Conservation (phyloP, 768 basidiomycete genomes). For the Austroboletus eburneus region DNA sequence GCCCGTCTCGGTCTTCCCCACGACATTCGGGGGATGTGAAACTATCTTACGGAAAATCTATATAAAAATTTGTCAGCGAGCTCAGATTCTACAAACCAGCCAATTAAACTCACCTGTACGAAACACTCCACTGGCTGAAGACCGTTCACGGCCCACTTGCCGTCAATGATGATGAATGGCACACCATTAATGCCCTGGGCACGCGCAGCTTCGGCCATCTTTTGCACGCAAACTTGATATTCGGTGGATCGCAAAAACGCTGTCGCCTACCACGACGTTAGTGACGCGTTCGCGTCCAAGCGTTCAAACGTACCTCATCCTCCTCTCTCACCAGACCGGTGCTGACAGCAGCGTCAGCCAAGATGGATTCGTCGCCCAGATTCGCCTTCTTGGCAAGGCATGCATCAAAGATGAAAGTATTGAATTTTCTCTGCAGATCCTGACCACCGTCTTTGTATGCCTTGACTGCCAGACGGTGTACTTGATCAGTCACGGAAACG, state of each 20-base stretch:
- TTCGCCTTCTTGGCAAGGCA: slow-evolving; percentile 36
- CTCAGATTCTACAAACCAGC: too few relatives aligned
- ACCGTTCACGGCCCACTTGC: slow-evolving; percentile 43
- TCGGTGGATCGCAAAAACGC: slow-evolving; percentile 38
- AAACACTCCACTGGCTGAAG: slow-evolving; percentile 40
- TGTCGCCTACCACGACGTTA: slow-evolving; percentile 25
- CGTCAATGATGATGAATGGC: slow-evolving; percentile 46
- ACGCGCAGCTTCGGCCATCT: slow-evolving; percentile 36
- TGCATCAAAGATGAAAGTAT: slow-evolving; percentile 36
- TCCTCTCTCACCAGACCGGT: slow-evolving; percentile 33
- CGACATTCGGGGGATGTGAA: too few relatives aligned
- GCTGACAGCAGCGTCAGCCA: slow-evolving; percentile 34
- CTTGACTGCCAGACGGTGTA: not conserved
- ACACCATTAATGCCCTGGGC: slow-evolving; percentile 45
- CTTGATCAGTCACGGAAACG: not conserved
- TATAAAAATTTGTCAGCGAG: too few relatives aligned
- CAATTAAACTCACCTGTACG: slow-evolving; percentile 24
- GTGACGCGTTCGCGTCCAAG: not conserved
- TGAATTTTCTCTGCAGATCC: slow-evolving; percentile 33
- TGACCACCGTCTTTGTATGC: slow-evolving; percentile 30
- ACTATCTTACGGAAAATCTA: too few relatives aligned
- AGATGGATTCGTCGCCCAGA: slow-evolving; percentile 30
- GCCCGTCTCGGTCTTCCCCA: too few relatives aligned
- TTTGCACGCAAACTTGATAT: slow-evolving; percentile 35
- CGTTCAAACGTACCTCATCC: slow-evolving; percentile 28